These are phyloP conservation scores for Persicaria maculosa DNA, from an alignment of 148 eudicot species.

Conservation along the genomic window DNA sequence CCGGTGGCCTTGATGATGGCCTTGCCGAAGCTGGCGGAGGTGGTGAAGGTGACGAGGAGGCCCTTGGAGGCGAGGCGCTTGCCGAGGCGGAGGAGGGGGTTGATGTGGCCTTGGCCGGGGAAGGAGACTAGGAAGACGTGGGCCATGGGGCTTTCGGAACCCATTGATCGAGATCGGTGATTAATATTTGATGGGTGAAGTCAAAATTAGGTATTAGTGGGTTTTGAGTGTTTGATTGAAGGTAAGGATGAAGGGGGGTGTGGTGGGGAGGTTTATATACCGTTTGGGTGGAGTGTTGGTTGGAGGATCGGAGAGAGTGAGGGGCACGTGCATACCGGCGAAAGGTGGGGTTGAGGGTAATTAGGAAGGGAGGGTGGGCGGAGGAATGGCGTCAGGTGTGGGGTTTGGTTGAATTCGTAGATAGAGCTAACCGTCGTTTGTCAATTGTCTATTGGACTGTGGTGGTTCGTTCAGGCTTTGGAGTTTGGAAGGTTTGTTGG, in stretches of 20 bases:
- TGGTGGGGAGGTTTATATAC: neutral
- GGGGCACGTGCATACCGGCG: conserved; percentile 7
- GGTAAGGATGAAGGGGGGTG: neutral
- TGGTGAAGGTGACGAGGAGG: conserved; percentile 35
- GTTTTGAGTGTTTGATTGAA: neutral
- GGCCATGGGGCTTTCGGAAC: conserved; percentile 16
- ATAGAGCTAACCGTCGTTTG: too few species aligned
- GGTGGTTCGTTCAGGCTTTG: neutral
- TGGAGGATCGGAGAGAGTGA: neutral
- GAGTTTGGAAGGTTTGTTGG: neutral
- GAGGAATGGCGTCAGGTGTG: too few species aligned
- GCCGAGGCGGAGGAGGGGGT: conserved; percentile 37
- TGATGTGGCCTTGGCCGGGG: conserved; percentile 43
- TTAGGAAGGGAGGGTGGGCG: conserved; percentile 5
- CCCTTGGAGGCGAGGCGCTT: conserved; percentile 34
- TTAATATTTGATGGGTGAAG: too few species aligned
- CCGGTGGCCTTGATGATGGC: conserved; percentile 35
- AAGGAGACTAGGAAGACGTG: conserved; percentile 35
- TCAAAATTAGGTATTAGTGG: neutral
- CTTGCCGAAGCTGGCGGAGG: conserved; percentile 29
- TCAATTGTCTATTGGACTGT: neutral
- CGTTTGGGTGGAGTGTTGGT: neutral
- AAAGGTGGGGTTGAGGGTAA: neutral
- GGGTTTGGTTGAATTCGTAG: too few species aligned
- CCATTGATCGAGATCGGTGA: conserved; percentile 7